Evolutionary conservation across 768 basidiomycete genomes (phyloP), one percentile per base, ranked within the genome.

Genomic region (Termitomyces sp.): DNA sequence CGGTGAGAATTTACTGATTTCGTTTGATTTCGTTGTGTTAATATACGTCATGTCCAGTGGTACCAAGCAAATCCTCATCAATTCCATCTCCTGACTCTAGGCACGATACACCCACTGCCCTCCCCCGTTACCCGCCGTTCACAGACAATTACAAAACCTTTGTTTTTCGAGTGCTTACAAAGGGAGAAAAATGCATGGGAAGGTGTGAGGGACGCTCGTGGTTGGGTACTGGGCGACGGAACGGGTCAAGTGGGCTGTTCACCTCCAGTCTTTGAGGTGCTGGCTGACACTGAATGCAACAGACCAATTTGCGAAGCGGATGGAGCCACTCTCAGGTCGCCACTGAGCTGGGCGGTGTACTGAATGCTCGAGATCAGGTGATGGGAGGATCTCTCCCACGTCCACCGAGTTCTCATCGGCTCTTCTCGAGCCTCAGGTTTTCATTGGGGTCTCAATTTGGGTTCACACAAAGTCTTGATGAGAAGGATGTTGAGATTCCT

Each of bases 141-240:
- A 11, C 97, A 98, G 72, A 94, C 92, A 67, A 77, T 92, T 15
- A 87, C 81, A 77, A 98, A 98, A 75, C 92, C 94, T 3, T 84
- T 86, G 35, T 94, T 91, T 75, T 99, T 95, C 71, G 86, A 89
- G 33, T 75, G 74, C 45, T 75, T 87, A 15, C 74, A 76, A 33
- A 79, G 76, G 67, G 84, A 85, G 68, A 81, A 84, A 61, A 82
- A 83, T n/a, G 85, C 85, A 4, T 80, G 80, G 74, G 85, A 82
- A 56, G 84, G 79, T 20, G 78, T 91, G 39, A 74, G 79, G 56
- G 82, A 84, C 65, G 81, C 84, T 0, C 76, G 76, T 52, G 75
- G 74, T 48, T 92, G 92, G 92, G 72, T 90, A 18, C 71, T 76
- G 15, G 74, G 70, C 40, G 72, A 69, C 16, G 72, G 67, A 46